Percentiles rank a stretch among this genome's conserved stretches.
Evolutionary conservation across 768 basidiomycete species (phyloP).

Genomic region (Leccinum olivaceopallidum): DNA sequence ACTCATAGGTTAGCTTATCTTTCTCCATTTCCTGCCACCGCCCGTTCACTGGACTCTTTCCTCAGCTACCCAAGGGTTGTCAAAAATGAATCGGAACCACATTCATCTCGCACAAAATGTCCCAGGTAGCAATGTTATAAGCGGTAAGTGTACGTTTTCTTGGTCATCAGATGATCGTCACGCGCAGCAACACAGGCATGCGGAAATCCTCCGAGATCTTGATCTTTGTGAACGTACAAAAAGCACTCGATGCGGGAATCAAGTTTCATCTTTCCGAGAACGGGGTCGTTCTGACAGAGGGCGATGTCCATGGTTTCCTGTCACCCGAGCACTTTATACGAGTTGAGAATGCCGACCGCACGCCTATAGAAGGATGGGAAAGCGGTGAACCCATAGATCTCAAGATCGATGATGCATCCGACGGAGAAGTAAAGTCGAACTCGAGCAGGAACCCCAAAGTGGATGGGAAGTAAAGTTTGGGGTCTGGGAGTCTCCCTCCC

Average conservation of each 20-base stretch:
- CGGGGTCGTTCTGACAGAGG: slow-evolving; percentile 86
- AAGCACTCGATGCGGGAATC: slow-evolving; percentile 67
- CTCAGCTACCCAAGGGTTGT: slow-evolving; percentile 69
- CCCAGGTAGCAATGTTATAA: slow-evolving; percentile 63
- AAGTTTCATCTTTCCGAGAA: slow-evolving; percentile 81
- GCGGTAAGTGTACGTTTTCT: slow-evolving; percentile 53
- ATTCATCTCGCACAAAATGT: slow-evolving; percentile 89
- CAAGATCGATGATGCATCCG: neutral
- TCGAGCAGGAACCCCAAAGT: neutral
- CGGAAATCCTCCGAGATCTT: slow-evolving; percentile 74
- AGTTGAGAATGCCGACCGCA: slow-evolving; percentile 51
- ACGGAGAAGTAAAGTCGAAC: neutral
- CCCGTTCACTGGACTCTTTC: neutral
- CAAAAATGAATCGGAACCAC: slow-evolving; percentile 86
- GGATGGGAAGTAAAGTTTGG: neutral
- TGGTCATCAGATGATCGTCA: neutral
- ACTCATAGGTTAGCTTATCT: slow-evolving; percentile 52
- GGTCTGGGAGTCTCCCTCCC: neutral
- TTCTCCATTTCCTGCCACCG: neutral
- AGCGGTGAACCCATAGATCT: slow-evolving; percentile 1
- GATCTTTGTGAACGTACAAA: slow-evolving; percentile 77
- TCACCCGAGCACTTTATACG: slow-evolving; percentile 63
- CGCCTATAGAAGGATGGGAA: slow-evolving; percentile 26
- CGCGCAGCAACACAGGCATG: slow-evolving; percentile 58
- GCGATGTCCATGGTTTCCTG: slow-evolving; percentile 64